Percentiles rank a stretch among this genome's conserved stretches.
These are phyloP conservation scores for Anacardium occidentale DNA, from an alignment of 345 rosid genomes.

Conservation along the genomic window DNA sequence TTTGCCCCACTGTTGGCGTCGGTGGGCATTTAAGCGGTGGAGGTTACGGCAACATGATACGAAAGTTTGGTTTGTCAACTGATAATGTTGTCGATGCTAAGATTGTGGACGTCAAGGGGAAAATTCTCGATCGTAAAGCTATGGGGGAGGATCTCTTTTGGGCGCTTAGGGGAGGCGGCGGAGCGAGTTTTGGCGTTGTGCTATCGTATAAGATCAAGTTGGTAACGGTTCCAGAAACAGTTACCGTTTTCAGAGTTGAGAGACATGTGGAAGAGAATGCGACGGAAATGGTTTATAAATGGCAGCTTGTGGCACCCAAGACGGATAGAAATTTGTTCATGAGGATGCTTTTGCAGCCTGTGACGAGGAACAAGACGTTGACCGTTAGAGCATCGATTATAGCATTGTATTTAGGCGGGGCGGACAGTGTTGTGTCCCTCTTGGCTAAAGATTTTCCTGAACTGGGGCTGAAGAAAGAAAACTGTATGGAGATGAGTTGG, in stretches of 20 bases:
- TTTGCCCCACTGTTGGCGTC: constrained; percentile 67
- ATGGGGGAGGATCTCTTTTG: constrained; percentile 69
- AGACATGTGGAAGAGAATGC: constrained; percentile 33
- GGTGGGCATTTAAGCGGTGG: constrained; percentile 70
- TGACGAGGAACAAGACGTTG: constrained; percentile 34
- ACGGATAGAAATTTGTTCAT: constrained; percentile 49
- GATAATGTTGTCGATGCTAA: constrained; percentile 54
- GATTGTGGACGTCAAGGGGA: constrained; percentile 54
- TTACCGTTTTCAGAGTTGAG: constrained; percentile 49
- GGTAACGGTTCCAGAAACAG: constrained; percentile 47
- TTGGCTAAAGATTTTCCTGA: constrained; percentile 48
- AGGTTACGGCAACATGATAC: constrained; percentile 56
- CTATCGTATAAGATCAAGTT: constrained; percentile 51
- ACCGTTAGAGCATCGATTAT: constrained; percentile 41
- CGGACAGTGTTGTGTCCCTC: constrained; percentile 35
- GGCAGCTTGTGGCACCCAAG: constrained; percentile 55
- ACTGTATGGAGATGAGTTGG: constrained; percentile 61
- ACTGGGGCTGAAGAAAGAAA: constrained; percentile 38
- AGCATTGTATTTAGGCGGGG: constrained; percentile 43
- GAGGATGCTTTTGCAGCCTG: constrained; percentile 65
- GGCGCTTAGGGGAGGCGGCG: constrained; percentile 67
- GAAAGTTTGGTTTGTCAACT: constrained; percentile 53
- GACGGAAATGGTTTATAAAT: constrained; percentile 40
- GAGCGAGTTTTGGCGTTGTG: constrained; percentile 54
- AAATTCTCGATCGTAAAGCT: constrained; percentile 35